Percentiles rank a stretch among this genome's conserved stretches.
Conservation (phyloP, 169 alveolate genomes). For the Plasmodium gonderi region DNA sequence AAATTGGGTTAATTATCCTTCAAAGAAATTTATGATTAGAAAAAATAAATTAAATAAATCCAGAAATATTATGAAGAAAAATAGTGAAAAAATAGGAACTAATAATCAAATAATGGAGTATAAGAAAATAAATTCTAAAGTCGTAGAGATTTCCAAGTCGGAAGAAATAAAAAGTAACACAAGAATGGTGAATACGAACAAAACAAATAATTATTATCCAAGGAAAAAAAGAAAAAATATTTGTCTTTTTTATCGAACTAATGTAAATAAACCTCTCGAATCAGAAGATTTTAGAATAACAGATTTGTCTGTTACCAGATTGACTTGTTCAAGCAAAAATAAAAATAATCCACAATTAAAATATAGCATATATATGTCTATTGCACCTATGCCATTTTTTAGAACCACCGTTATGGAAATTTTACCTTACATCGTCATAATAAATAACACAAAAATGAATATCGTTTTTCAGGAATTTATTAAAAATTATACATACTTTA, state of each 20-base stretch:
- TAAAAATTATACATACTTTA: constrained; percentile 20
- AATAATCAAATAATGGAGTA: neutral
- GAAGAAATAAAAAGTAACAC: neutral
- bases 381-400: constrained; percentile 89
- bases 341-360: constrained; percentile 82
- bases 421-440: constrained; percentile 83
- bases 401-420: constrained; percentile 87
- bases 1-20: constrained; percentile 55
- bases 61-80: constrained; percentile 4
- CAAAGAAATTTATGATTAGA: constrained; percentile 54
- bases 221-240: constrained; percentile 10
- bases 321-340: constrained; percentile 70
- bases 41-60: constrained; percentile 19
- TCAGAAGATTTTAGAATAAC: constrained; percentile 70
- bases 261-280: constrained; percentile 57
- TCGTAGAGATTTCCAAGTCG: too few species aligned
- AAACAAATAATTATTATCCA: neutral
- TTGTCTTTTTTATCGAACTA: constrained; percentile 45
- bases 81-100: neutral
- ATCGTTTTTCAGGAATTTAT: constrained; percentile 47
- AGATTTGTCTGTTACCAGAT: constrained; percentile 53
- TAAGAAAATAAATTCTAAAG: neutral
- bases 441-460: constrained; percentile 69
- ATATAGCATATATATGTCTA: constrained; percentile 83
- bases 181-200: neutral